These are phyloP conservation scores for Plantago ovata DNA, from an alignment of 257 asterid genomes.

Conservation along the genomic window DNA sequence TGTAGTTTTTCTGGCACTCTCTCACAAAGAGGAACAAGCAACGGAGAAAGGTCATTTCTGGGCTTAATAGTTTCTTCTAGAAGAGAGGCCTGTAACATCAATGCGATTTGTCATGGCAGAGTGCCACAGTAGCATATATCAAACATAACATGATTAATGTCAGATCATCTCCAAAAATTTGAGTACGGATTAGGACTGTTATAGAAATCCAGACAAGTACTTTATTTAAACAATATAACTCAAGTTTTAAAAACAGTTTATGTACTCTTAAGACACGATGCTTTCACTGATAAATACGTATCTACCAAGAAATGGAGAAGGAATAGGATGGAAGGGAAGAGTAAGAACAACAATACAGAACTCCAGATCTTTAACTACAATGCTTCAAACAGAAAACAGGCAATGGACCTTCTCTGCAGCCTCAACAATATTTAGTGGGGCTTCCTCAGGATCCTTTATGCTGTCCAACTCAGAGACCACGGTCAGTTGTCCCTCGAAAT, in stretches of 20 bases:
- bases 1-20: conserved; percentile 87
- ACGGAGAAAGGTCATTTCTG: conserved; percentile 71
- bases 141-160: too few relatives aligned
- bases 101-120: not conserved
- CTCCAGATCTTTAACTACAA: not conserved
- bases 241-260: too few relatives aligned
- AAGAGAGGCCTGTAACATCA: conserved; percentile 42
- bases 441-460: conserved; percentile 44
- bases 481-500: conserved; percentile 84
- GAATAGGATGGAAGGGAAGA: too few relatives aligned
- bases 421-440: conserved; percentile 48
- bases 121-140: too few relatives aligned
- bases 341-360: not conserved
- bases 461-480: conserved; percentile 43
- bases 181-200: too few relatives aligned
- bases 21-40: conserved; percentile 80
- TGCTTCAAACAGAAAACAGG: not conserved
- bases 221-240: too few relatives aligned
- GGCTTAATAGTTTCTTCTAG: conserved; percentile 80
- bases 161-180: too few relatives aligned
- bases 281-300: too few relatives aligned
- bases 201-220: too few relatives aligned
- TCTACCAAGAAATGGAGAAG: too few relatives aligned
- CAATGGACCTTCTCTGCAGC: conserved; percentile 64
- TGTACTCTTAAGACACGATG: too few relatives aligned